Evolutionary conservation across 768 basidiomycete species (phyloP), one percentile per base, ranked within the genome.

Genomic region (Suillus lakei): DNA sequence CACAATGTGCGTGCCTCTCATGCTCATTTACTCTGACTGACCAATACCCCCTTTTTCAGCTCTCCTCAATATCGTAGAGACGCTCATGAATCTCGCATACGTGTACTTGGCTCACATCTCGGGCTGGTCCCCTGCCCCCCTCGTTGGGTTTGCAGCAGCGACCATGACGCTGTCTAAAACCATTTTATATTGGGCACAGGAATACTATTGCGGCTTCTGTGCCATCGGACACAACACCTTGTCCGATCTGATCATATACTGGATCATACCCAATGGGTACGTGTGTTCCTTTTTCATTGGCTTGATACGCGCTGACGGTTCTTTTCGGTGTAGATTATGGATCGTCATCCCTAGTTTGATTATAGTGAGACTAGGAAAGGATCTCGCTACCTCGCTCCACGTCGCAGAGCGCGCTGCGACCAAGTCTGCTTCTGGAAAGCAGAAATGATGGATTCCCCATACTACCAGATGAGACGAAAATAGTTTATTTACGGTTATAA

Each of bases 111-210:
- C 88, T 2, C 89, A 95, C 71, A 79, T 88, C 66, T 76, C 78
- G 13, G 70, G 77, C 60, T 88, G 88, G 76, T 85, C 91, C 3
- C 79, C 85, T 15, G 92, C 95, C 0, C 85, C 91, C 2, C 68
- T 96, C 32, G 71, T 96, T 62, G 95, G 93, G 5, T 91, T 95
- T 71, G 81, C 85, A 21, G 83, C 86, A 1, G 88, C 84, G 3
- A 75, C 84, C n/a, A 89, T 95, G 90, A 96, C 95, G 0, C 78
- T 95, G 48, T 85, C 89, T 43, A 96, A 97, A 80, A 97, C 95
- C 3, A 73, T 88, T 8, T 82, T 97, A n/a, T 97, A 96, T 77
- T 86, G 85, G 83, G 74, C 81, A 16, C 89, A 94, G 73, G 95
- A 96, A 76, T 91, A 90, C 75, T 93, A 82, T 72, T 93, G 92